These are phyloP conservation scores for Saccharomycopsis hybrid DNA, from an alignment of 1,139 yeast genomes.

Conservation along the genomic window DNA sequence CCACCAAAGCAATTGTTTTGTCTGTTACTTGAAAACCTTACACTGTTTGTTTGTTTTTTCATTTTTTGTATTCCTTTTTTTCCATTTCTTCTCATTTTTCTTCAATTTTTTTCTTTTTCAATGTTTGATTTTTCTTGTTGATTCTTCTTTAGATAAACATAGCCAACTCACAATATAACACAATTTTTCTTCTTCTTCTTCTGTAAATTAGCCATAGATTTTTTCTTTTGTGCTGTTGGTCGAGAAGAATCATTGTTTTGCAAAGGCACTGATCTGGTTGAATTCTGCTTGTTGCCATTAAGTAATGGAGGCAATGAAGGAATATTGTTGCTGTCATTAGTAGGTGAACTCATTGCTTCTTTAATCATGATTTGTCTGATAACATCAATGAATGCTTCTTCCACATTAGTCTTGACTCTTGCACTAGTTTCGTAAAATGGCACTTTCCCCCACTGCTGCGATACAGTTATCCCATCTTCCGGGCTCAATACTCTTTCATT, in stretches of 20 bases:
- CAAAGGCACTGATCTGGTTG: constrained; percentile 5
- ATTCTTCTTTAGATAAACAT: no score
- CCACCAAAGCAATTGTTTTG: no score
- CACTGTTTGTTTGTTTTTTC: no score
- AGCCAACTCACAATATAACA: constrained; percentile 22
- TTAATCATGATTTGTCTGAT: constrained; percentile 83
- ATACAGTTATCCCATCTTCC: constrained; percentile 76
- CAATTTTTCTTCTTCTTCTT: constrained; percentile 25
- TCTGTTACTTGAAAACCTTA: no score
- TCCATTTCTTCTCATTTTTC: no score
- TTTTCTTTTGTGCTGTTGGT: constrained; percentile 21
- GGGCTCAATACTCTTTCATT: constrained; percentile 70
- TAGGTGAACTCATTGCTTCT: constrained; percentile 31
- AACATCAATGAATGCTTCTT: constrained; percentile 82
- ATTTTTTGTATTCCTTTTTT: no score
- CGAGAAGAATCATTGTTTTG: constrained; percentile 6
- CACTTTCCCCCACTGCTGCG: constrained; percentile 80
- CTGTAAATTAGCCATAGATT: constrained; percentile 19
- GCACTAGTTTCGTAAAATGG: constrained; percentile 96
- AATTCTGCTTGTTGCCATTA: constrained; percentile 3
- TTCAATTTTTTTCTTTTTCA: no score
- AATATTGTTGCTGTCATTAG: constrained; percentile 1
- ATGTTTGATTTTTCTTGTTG: no score
- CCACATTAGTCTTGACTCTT: constrained; percentile 82
- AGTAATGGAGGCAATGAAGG: constrained; percentile 8